These are phyloP conservation scores for Rhododendron vialii DNA, from an alignment of 148 eudicot species.

Conservation along the genomic window DNA sequence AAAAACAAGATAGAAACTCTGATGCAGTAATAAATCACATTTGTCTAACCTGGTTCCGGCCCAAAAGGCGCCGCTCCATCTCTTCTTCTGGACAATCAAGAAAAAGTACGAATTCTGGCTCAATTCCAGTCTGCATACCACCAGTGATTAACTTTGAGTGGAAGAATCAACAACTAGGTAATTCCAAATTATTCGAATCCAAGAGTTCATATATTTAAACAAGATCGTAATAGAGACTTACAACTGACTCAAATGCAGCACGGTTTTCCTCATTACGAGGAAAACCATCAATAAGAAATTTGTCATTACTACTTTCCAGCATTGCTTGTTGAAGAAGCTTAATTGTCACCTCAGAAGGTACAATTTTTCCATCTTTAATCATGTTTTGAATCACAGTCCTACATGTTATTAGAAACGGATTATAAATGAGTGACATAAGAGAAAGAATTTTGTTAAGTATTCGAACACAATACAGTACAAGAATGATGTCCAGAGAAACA, in stretches of 20 bases:
- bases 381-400: conserved; percentile 80
- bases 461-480: background rate
- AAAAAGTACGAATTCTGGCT: conserved; percentile 62
- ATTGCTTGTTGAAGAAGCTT: conserved; percentile 68
- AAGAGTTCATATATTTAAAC: background rate
- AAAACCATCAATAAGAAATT: conserved; percentile 78
- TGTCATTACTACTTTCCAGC: conserved; percentile 52
- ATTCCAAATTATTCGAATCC: background rate
- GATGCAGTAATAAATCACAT: background rate
- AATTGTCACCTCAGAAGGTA: conserved; percentile 77
- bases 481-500: background rate
- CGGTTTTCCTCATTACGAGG: conserved; percentile 85
- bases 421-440: background rate
- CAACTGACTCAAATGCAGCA: conserved; percentile 65
- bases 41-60: conserved; percentile 64
- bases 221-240: conserved; percentile 28
- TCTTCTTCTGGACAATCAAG: conserved; percentile 79
- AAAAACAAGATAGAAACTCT: background rate
- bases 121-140: conserved; percentile 64
- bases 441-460: no score
- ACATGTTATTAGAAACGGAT: conserved; percentile 25
- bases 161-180: background rate
- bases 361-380: conserved; percentile 80
- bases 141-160: background rate
- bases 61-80: conserved; percentile 75